Evolutionary conservation across 805 yeast genomes (phyloP), one percentile per base, ranked within the genome.

Genomic region (Torulaspora gathmanii): DNA sequence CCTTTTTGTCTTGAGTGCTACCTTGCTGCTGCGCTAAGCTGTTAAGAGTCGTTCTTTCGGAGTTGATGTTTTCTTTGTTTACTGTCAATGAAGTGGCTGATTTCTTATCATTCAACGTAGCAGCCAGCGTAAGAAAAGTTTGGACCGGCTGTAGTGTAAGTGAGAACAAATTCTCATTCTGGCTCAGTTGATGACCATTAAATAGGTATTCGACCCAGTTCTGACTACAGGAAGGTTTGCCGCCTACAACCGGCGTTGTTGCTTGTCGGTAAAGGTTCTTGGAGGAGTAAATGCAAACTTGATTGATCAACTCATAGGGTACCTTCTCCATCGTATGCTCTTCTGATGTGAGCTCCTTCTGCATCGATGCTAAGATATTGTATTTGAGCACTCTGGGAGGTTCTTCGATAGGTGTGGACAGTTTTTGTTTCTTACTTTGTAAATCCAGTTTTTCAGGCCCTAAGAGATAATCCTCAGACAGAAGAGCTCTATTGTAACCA

Each of bases 201-300:
- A 64, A 62, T 13, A 52, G 52, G 48, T 47, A 64, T 38, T 63
- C 62, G 3, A 62, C 48, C 66, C 65, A 64, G 28, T 58, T 53
- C 40, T 60, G 65, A 28, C 48, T 49, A 26, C 55, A 50, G 4
- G 66, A 50, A 16, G 66, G 67, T 40, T 60, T 57, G 11, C 62
- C 45, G 16, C 63, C 64, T 19, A 56, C 51, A 34, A 55, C 44
- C 12, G 67, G 66, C 26, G 54, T 57, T 9, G 58, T 53, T 10
- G 63, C 57, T 34, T 62, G 62, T 22, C 54, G 57, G 46, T 62
- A 64, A 15, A 57, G 42, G 42, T 48, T 51, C 31, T 54, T 48
- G 0, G 67, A 61, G 2, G 67, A 53, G 33, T 47, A 55, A 4
- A 64, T 53, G n/a, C 56, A 47, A 10, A 63, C 42, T 37, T 53